Evolutionary conservation across 768 basidiomycete species (phyloP).

Genomic region (Russula sp.): DNA sequence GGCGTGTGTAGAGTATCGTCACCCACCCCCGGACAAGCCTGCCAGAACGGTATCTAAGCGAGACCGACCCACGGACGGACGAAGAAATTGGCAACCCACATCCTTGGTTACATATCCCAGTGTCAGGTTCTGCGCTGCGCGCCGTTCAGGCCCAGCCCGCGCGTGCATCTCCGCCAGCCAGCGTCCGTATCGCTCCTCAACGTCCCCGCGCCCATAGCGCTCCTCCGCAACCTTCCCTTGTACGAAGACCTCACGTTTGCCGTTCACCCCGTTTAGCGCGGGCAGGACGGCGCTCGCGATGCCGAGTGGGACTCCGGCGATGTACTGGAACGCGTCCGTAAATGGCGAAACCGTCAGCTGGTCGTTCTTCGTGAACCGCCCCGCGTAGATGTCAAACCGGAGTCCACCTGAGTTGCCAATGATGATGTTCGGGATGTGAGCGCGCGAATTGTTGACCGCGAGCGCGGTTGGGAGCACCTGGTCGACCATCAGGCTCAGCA

Average conservation of each 20-base stretch:
- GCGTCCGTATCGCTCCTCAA: conserved; percentile 42
- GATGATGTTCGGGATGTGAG: conserved; percentile 53
- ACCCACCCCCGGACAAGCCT: conserved; percentile 69
- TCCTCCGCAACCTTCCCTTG: conserved; percentile 33
- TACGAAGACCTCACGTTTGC: conserved; percentile 29
- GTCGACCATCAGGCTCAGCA: conserved; percentile 52
- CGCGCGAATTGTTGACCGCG: conserved; percentile 57
- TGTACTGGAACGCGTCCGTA: conserved; percentile 54
- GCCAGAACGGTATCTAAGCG: background rate
- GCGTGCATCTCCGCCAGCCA: conserved; percentile 58
- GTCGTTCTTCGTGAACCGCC: conserved; percentile 75
- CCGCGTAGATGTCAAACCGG: conserved; percentile 62
- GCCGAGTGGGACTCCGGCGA: conserved; percentile 46
- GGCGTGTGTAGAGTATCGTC: conserved; percentile 67
- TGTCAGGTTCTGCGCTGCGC: conserved; percentile 48
- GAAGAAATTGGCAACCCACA: conserved; percentile 34
- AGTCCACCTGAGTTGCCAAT: conserved; percentile 58
- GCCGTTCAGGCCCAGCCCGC: conserved; percentile 33
- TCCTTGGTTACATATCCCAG: conserved; percentile 73
- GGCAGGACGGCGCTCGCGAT: conserved; percentile 51
- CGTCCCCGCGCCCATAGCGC: conserved; percentile 44
- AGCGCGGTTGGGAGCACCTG: conserved; percentile 41
- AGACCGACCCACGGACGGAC: background rate
- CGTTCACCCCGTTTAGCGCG: conserved; percentile 43
- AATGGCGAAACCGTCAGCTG: conserved; percentile 73